These are phyloP conservation scores for Podospora pseudoanserina DNA, from an alignment of 495 filamentous ascomycete species.

Conservation along the genomic window DNA sequence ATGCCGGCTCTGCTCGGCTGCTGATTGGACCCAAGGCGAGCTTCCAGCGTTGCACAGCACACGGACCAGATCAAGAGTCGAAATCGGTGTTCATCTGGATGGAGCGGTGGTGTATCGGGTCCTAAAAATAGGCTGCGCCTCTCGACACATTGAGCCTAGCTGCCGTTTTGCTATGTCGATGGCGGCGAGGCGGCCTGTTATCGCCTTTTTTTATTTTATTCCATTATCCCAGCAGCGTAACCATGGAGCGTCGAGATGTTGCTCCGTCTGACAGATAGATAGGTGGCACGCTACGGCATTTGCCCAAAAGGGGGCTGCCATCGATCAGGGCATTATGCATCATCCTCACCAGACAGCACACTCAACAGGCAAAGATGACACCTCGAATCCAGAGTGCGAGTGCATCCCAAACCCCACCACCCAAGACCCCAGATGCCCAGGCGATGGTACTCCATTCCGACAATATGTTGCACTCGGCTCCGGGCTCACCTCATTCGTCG, in stretches of 20 bases:
- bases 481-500: slow-evolving; percentile 4
- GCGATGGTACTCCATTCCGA: slow-evolving; percentile 9
- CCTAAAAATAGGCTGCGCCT: slow-evolving; percentile 24
- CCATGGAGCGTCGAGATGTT: neutral
- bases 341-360: neutral
- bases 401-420: neutral
- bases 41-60: slow-evolving; percentile 14
- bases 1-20: neutral
- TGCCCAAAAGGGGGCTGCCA: neutral
- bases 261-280: slow-evolving; percentile 7
- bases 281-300: slow-evolving; percentile 1
- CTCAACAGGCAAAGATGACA: neutral
- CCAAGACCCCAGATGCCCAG: neutral
- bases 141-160: slow-evolving; percentile 17
- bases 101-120: slow-evolving; percentile 7
- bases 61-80: slow-evolving; percentile 21
- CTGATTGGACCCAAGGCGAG: slow-evolving; percentile 21
- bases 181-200: slow-evolving; percentile 16
- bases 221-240: neutral
- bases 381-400: neutral
- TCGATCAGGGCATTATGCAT: neutral
- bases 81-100: slow-evolving; percentile 5
- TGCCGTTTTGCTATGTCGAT: slow-evolving; percentile 16
- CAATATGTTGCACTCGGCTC: slow-evolving; percentile 10
- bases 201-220: slow-evolving; percentile 9